Evolutionary conservation across 1,284 basidiomycete genomes (phyloP).

Genomic region (Coniferiporia weirii): DNA sequence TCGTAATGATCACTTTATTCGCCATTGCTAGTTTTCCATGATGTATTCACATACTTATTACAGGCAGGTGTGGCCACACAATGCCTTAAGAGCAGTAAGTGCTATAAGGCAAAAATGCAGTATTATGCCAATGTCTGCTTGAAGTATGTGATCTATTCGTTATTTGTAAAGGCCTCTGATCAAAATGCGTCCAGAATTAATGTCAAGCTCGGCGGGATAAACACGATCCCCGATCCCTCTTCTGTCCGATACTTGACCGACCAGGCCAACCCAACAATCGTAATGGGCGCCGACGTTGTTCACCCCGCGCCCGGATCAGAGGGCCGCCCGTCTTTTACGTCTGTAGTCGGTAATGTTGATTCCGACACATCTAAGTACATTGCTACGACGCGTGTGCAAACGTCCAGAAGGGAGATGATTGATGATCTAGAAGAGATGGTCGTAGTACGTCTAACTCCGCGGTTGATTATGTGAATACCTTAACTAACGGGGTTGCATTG

Average conservation of each 20-base stretch:
- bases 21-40: not conserved
- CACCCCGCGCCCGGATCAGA: conserved; percentile 72
- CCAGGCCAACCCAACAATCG: conserved; percentile 64
- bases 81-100: conserved; percentile 62
- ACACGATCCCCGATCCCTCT: conserved; percentile 60
- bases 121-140: conserved; percentile 75
- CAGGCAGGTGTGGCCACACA: conserved; percentile 70
- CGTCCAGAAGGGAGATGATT: conserved; percentile 69
- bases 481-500: conserved; percentile 9
- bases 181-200: conserved; percentile 50
- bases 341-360: conserved; percentile 71
- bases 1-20: conserved; percentile 34
- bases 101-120: conserved; percentile 57
- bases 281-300: conserved; percentile 70
- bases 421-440: conserved; percentile 61
- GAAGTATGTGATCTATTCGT: conserved; percentile 46
- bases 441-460: conserved; percentile 32
- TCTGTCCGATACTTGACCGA: conserved; percentile 61
- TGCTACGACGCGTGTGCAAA: conserved; percentile 52
- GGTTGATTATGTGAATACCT: not conserved
- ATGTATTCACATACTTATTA: conserved; percentile 11
- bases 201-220: conserved; percentile 77
- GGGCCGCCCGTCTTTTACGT: conserved; percentile 69
- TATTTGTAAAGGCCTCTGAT: not conserved
- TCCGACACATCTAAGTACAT: conserved; percentile 51